Evolutionary conservation across 306 rosid genomes (phyloP).

Genomic region (Pyrus communis): DNA sequence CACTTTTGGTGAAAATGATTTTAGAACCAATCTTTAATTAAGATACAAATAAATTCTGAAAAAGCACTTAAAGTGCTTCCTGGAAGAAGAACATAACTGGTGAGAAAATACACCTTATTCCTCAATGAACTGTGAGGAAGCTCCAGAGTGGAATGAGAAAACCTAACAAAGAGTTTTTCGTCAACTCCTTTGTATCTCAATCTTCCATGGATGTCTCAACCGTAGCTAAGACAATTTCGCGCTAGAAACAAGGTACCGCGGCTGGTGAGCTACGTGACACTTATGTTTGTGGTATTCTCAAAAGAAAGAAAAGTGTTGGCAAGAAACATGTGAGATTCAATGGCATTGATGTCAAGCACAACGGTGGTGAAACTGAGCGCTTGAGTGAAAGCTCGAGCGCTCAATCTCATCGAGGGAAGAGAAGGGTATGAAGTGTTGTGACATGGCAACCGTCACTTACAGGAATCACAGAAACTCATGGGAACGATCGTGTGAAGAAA

Average conservation of each 20-base stretch:
- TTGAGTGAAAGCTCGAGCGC: not conserved
- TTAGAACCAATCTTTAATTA: too few species aligned
- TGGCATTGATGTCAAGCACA: conserved; percentile 13
- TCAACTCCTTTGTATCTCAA: not conserved
- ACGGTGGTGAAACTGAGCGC: not conserved
- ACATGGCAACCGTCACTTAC: conserved; percentile 20
- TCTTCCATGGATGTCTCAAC: not conserved
- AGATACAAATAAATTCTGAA: too few species aligned
- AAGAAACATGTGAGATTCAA: conserved; percentile 8
- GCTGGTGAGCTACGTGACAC: not conserved
- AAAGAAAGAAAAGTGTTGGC: not conserved
- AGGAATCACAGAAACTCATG: conserved; percentile 1
- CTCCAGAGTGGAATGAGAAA: not conserved
- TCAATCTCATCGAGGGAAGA: not conserved
- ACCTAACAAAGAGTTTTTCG: not conserved
- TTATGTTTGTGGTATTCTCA: not conserved
- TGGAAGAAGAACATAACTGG: not conserved
- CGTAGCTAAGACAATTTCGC: not conserved
- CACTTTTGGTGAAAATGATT: too few species aligned
- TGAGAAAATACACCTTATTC: conserved; percentile 15
- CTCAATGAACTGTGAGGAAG: conserved; percentile 12
- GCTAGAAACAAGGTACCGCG: not conserved
- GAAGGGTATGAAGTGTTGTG: not conserved
- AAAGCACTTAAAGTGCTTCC: rapidly evolving
- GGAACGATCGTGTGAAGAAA: not conserved